These are phyloP conservation scores for Aegilops tauschii DNA, from an alignment of 176 grass and related monocot species.

Conservation along the genomic window DNA sequence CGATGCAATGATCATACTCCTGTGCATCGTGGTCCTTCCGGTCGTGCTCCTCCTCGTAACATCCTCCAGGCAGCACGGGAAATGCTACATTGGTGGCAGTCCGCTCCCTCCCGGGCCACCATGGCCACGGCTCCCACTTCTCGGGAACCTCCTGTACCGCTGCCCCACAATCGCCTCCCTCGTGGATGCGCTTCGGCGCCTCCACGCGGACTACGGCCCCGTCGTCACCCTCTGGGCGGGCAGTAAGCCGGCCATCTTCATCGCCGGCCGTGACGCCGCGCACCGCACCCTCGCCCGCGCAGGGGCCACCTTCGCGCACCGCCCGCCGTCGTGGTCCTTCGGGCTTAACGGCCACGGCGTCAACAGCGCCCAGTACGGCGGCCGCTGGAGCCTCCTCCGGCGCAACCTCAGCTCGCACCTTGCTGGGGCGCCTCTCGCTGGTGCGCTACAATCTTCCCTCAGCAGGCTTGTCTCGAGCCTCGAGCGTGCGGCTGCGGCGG, in stretches of 20 bases:
- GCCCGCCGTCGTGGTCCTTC: not conserved
- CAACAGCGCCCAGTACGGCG: slow-evolving; percentile 17
- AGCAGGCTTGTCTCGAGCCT: not conserved
- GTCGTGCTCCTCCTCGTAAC: not conserved
- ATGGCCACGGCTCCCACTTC: not conserved
- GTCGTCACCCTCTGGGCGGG: slow-evolving; percentile 12
- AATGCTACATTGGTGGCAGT: not conserved
- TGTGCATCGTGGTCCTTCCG: not conserved
- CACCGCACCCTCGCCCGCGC: slow-evolving; percentile 11
- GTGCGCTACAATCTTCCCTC: not conserved
- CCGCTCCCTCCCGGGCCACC: not conserved
- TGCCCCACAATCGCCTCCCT: not conserved
- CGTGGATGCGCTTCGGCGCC: not conserved
- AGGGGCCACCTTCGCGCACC: slow-evolving; percentile 1
- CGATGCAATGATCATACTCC: not conserved
- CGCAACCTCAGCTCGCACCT: slow-evolving; percentile 20
- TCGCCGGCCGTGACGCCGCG: not conserved
- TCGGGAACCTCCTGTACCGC: not conserved
- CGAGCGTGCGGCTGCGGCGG: not conserved
- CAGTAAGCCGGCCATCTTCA: slow-evolving; percentile 1
- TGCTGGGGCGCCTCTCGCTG: not conserved
- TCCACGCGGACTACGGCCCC: slow-evolving; percentile 4
- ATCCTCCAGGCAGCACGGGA: not conserved
- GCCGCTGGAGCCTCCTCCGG: slow-evolving; percentile 14
- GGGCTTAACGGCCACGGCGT: not conserved